Evolutionary conservation across 129 eudicot species (phyloP), one percentile per base, ranked within the genome.

Genomic region (Arctium minus): DNA sequence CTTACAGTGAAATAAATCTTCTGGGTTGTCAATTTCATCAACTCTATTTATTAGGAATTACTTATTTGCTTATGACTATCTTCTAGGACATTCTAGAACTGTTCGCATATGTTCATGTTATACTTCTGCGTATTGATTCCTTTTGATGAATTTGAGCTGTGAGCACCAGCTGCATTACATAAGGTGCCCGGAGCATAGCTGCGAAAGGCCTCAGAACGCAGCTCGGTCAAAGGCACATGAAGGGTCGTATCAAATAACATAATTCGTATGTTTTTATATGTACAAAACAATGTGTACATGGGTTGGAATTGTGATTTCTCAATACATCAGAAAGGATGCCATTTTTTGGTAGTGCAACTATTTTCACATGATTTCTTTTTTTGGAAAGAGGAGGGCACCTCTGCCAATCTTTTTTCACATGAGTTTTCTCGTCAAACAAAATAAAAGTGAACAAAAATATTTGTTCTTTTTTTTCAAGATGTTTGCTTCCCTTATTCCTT

Each of bases 51-150:
- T 35, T 84, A 44, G 65, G 86, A 76, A 37, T 77, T 33, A n/a
- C 71, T 60, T 29, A 30, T 30, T 68, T 85, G 76, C 56, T 30
- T 69, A 74, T 70, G 39, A 70, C 71, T 18, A 65, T 64, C 42
- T 76, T 39, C 11, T 72, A 8, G 82, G 42, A 42, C 30, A 29
- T 75, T 44, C 81, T 70, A 36, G 39, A 75, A 39, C 12, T 46
- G 74, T 32, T 29, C 12, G 2, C 73, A 74, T 33, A 65, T 74
- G 48, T 84, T 48, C 80, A 74, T 76, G 77, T 72, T 87, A 80
- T 73, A 56, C 74, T 62, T 75, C 46, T 76, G 78, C 79, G 36
- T 36, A 76, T 44, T 17, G 35, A 65, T 53, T 73, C 37, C 10
- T 46, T 38, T 35, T 12, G 50, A 40, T 17, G 8, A 27, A 39